Base-by-base conservation (phyloP, 768 basidiomycete species). In the Russula virescens region DNA sequence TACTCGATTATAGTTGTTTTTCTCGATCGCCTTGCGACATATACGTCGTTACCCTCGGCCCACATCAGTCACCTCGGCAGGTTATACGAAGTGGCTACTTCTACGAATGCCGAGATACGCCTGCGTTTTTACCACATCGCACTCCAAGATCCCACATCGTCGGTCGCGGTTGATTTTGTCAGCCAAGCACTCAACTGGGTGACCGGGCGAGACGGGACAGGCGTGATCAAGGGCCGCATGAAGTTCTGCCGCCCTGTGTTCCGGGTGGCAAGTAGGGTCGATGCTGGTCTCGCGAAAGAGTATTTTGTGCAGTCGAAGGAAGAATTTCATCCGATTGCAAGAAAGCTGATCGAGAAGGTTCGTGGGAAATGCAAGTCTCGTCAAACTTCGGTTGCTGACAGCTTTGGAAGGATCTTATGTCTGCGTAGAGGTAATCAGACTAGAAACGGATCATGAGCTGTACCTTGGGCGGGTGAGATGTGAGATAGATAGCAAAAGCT, bases 201-300 rank as follows among this genome's bases (percentile, higher is more conserved):
- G 23, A 80, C 84, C 16, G 89, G 86, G 2, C 75, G 67, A 19
- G 74, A 85, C 66, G 83, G 77, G 26, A 79, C 79, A 26, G 84
- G 81, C 0, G 74, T 82, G 28, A 75, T 92, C 60, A 87, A 89
- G 68, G 90, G 90, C 13, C 78, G 90, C 38, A 91, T 91, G 89
- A 91, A 92, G 71, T 91, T 91, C 75, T 91, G 90, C 72, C 74
- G 90, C 51, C 86, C 88, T 0, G 74, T 83, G 6, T 84, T 91
- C 69, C 74, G 82, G 40, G 81, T 76, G 0, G 80, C 84, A 21
- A 73, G 70, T 34, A 78, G 78, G 61, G 85, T 85, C 23, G 76
- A 91, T 68, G 69, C 71, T 51, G 68, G 69, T 40, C 73, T 89
- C 31, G 87, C 90, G 3, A 71, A 78, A 50, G 67, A 74, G 35